These are phyloP conservation scores for Aspergillus brasiliensis DNA, from an alignment of 2,329 filamentous ascomycete species.

Conservation along the genomic window DNA sequence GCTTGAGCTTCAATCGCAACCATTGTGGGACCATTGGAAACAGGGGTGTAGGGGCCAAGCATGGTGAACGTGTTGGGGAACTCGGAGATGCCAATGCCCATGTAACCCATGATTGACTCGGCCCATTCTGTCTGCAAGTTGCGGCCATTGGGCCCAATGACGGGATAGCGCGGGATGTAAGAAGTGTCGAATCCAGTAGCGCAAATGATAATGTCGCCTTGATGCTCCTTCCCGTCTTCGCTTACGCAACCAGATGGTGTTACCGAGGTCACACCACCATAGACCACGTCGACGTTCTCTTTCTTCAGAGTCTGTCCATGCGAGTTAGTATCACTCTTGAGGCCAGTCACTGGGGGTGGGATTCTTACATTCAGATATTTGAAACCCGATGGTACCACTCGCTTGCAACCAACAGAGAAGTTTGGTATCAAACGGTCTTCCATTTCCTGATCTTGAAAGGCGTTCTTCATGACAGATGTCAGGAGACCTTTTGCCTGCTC, in stretches of 20 bases:
- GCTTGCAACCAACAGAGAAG: not conserved
- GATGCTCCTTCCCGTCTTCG: constrained; percentile 18
- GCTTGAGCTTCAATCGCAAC: constrained; percentile 45
- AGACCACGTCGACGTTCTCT: not conserved
- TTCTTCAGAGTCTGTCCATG: not conserved
- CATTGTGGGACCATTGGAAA: constrained; percentile 43
- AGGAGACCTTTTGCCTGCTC: not conserved
- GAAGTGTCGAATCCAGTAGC: constrained; percentile 27
- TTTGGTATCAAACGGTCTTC: not conserved
- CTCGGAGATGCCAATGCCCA: constrained; percentile 48
- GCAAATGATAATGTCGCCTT: constrained; percentile 21
- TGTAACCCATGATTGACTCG: constrained; percentile 45
- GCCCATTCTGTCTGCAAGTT: constrained; percentile 51
- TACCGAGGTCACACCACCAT: not conserved
- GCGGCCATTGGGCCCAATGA: constrained; percentile 40
- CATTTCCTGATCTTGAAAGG: not conserved
- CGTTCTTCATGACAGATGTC: not conserved
- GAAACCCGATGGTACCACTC: constrained; percentile 1
- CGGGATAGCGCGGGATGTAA: constrained; percentile 49
- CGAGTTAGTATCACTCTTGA: not conserved
- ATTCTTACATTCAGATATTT: not conserved
- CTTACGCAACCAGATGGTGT: constrained; percentile 12
- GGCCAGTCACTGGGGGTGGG: not conserved
- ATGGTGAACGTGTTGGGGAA: constrained; percentile 52
- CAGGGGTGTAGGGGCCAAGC: constrained; percentile 37